Percentiles rank a stretch among this genome's conserved stretches.
These are phyloP conservation scores for Cicer arietinum DNA, from an alignment of 306 rosid species.

Conservation along the genomic window DNA sequence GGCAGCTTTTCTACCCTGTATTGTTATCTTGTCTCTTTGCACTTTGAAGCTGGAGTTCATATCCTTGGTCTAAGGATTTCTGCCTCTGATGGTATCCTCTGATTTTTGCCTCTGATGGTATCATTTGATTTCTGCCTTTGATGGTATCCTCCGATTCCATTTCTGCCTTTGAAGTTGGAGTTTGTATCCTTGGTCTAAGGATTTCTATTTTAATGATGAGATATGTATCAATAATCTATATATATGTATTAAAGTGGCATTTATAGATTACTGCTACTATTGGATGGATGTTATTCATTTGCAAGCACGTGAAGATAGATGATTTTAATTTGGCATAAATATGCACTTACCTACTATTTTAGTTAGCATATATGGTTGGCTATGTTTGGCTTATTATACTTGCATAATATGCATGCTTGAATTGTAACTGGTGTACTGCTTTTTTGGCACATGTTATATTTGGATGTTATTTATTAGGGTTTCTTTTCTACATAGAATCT, in stretches of 20 bases:
- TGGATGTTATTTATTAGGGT: slow-evolving; percentile 5
- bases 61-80: slow-evolving; percentile 62
- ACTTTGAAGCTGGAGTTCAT: slow-evolving; percentile 98
- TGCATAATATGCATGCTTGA: slow-evolving; percentile 6
- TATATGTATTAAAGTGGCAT: background rate
- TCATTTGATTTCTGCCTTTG: too few relatives aligned
- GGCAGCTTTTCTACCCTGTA: too few relatives aligned
- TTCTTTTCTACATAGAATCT: slow-evolving; percentile 29
- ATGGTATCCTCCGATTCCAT: too few relatives aligned
- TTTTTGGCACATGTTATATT: slow-evolving; percentile 11
- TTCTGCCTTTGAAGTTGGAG: slow-evolving; percentile 83
- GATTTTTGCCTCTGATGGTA: too few relatives aligned
- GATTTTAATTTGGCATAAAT: slow-evolving; percentile 7
- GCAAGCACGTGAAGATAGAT: background rate
- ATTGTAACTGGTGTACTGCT: slow-evolving; percentile 20
- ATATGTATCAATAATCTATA: slow-evolving; percentile 8
- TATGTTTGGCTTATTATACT: background rate
- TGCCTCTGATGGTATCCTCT: background rate
- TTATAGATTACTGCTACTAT: slow-evolving; percentile 9
- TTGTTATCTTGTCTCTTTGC: too few relatives aligned
- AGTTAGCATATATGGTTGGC: slow-evolving; percentile 24
- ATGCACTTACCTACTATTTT: slow-evolving; percentile 29
- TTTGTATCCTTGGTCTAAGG: slow-evolving; percentile 78
- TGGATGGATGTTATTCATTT: slow-evolving; percentile 35
- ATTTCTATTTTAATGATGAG: slow-evolving; percentile 40